Conservation (phyloP, 441 rosid genomes). For the Gossypium schwendimanii region DNA sequence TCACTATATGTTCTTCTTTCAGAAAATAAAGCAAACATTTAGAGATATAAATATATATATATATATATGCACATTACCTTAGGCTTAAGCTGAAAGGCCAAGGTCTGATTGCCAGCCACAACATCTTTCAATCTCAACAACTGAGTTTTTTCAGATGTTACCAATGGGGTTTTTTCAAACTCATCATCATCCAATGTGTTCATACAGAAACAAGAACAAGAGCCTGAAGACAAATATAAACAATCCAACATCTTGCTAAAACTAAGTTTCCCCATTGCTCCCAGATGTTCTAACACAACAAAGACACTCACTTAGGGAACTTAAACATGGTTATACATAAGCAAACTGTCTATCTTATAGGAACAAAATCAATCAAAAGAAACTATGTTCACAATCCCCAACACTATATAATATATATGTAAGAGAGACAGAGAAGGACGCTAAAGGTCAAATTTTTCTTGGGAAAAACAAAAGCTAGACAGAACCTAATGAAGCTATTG, state of each 20-base stretch:
- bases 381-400: too few relatives aligned
- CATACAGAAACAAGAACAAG: slow-evolving; percentile 64
- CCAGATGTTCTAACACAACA: slow-evolving; percentile 4
- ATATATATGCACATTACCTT: slow-evolving; percentile 35
- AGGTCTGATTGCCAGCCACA: slow-evolving; percentile 52
- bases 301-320: slow-evolving; percentile 12
- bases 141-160: slow-evolving; percentile 24
- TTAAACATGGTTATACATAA: neutral
- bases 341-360: neutral
- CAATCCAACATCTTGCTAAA: slow-evolving; percentile 62
- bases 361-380: neutral
- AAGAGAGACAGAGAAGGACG: neutral
- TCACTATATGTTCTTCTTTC: neutral
- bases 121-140: slow-evolving; percentile 46
- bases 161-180: slow-evolving; percentile 41
- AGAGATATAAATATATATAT: neutral
- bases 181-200: slow-evolving; percentile 45
- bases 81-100: slow-evolving; percentile 84
- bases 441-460: slow-evolving; percentile 19
- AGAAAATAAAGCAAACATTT: neutral
- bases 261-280: slow-evolving; percentile 54
- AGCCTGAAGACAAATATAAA: slow-evolving; percentile 40
- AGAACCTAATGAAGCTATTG: slow-evolving; percentile 12
- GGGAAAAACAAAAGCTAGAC: slow-evolving; percentile 17
- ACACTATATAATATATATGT: neutral